These are phyloP conservation scores for Mycena epipterygia DNA, from an alignment of 768 basidiomycete genomes.

Conservation along the genomic window DNA sequence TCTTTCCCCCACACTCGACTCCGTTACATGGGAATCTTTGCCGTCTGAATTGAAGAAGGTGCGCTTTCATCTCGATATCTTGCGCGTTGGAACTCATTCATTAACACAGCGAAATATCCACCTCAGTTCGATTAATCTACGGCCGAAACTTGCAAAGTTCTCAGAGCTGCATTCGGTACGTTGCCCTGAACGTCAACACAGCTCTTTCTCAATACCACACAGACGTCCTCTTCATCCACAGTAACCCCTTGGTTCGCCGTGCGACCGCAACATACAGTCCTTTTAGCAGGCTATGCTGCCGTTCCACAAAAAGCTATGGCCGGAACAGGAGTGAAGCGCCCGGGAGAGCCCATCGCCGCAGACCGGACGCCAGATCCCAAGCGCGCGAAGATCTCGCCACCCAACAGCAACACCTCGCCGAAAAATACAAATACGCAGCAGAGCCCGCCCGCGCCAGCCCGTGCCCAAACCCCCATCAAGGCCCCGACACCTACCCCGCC, in stretches of 20 bases:
- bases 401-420: slow-evolving; percentile 37
- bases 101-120: slow-evolving; percentile 68
- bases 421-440: slow-evolving; percentile 37
- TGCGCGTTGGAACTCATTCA: neutral
- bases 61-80: slow-evolving; percentile 9
- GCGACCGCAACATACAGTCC: slow-evolving; percentile 58
- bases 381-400: slow-evolving; percentile 51
- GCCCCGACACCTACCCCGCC: slow-evolving; percentile 41
- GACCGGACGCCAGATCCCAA: slow-evolving; percentile 63
- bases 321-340: slow-evolving; percentile 56
- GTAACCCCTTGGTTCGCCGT: slow-evolving; percentile 72
- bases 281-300: slow-evolving; percentile 63
- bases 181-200: slow-evolving; percentile 16
- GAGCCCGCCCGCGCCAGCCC: slow-evolving; percentile 36
- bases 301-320: slow-evolving; percentile 45
- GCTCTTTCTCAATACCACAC: slow-evolving; percentile 10
- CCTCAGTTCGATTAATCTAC: slow-evolving; percentile 64
- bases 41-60: slow-evolving; percentile 74
- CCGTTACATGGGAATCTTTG: slow-evolving; percentile 70
- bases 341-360: slow-evolving; percentile 50
- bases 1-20: slow-evolving; percentile 58
- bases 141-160: slow-evolving; percentile 59
- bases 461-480: slow-evolving; percentile 39
- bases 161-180: slow-evolving; percentile 66
- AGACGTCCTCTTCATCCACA: slow-evolving; percentile 51